phyloP scores from a whole-genome alignment of 805 yeast species.

The Pichia manshurica region DNA sequence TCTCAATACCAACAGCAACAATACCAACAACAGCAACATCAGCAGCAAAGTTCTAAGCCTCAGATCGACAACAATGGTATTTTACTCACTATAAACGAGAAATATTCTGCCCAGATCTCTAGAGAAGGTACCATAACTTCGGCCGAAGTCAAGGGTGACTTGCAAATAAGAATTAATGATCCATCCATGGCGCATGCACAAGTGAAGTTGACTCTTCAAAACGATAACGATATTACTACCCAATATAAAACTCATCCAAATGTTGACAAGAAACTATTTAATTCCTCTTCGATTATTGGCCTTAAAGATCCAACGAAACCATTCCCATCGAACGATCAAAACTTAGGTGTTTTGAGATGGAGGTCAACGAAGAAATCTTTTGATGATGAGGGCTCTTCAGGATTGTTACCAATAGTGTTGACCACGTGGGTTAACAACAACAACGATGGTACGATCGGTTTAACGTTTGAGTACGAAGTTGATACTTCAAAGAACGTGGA shows the following conservation, averaged over 20 bases:
- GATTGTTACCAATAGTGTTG: slow-evolving; percentile 60
- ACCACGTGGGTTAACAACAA: slow-evolving; percentile 78
- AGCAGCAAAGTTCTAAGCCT: slow-evolving; percentile 18
- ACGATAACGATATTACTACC: slow-evolving; percentile 39
- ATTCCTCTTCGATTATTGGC: slow-evolving; percentile 50
- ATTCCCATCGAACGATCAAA: slow-evolving; percentile 88
- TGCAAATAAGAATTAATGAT: slow-evolving; percentile 81
- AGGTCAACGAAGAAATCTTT: slow-evolving; percentile 53
- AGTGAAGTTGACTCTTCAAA: slow-evolving; percentile 49
- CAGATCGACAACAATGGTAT: slow-evolving; percentile 65
- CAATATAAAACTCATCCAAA: slow-evolving; percentile 95
- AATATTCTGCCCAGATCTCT: slow-evolving; percentile 65
- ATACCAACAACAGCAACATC: slow-evolving; percentile 17
- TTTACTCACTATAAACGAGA: slow-evolving; percentile 70
- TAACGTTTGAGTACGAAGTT: slow-evolving; percentile 86
- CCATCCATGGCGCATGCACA: slow-evolving; percentile 62
- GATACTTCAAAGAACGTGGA: slow-evolving; percentile 46
- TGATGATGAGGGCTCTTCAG: slow-evolving; percentile 48
- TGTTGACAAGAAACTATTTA: slow-evolving; percentile 74
- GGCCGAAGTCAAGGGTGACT: slow-evolving; percentile 84
- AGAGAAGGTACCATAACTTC: slow-evolving; percentile 74
- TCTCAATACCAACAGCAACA: slow-evolving; percentile 23
- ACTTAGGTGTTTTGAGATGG: slow-evolving; percentile 92
- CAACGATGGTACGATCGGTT: slow-evolving; percentile 55
- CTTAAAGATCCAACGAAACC: slow-evolving; percentile 72